phyloP scores from a whole-genome alignment of 345 rosid species.

The Linum usitatissimum region DNA sequence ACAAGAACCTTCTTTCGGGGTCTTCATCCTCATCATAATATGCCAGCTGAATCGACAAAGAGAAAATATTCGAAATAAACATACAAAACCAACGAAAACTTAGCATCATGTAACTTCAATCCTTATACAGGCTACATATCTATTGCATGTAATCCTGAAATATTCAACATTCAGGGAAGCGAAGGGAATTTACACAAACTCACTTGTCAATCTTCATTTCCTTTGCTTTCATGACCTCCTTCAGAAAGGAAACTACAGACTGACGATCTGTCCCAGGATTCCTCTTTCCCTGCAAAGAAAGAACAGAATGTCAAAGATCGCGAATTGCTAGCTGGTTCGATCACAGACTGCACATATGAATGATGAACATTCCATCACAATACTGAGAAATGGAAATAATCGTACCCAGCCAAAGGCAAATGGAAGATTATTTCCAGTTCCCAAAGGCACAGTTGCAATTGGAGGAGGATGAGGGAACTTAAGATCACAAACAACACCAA shows the following conservation, averaged over 20 bases:
- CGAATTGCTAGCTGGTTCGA: background rate
- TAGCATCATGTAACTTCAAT: background rate
- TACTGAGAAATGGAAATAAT: slow-evolving; percentile 8
- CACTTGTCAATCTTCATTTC: slow-evolving; percentile 94
- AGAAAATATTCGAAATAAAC: slow-evolving; percentile 3
- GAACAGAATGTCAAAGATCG: background rate
- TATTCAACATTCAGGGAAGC: background rate
- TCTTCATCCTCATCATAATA: slow-evolving; percentile 47
- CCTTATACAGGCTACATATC: background rate
- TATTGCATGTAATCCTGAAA: background rate
- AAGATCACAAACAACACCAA: slow-evolving; percentile 87
- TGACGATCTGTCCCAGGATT: slow-evolving; percentile 69
- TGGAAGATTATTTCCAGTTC: slow-evolving; percentile 95
- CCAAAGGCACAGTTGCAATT: slow-evolving; percentile 85
- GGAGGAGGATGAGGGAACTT: slow-evolving; percentile 82
- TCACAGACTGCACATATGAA: background rate
- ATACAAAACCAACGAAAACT: background rate
- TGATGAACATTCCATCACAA: background rate
- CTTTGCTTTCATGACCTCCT: slow-evolving; percentile 50
- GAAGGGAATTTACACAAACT: background rate
- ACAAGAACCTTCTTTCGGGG: slow-evolving; percentile 41
- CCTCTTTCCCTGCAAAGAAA: slow-evolving; percentile 66
- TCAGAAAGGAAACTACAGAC: slow-evolving; percentile 50
- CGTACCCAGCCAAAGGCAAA: slow-evolving; percentile 94
- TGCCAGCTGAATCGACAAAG: slow-evolving; percentile 45